Percentiles rank a stretch among this genome's conserved stretches.
Conservation (phyloP, 768 basidiomycete species). For the Boletus speciosus region DNA sequence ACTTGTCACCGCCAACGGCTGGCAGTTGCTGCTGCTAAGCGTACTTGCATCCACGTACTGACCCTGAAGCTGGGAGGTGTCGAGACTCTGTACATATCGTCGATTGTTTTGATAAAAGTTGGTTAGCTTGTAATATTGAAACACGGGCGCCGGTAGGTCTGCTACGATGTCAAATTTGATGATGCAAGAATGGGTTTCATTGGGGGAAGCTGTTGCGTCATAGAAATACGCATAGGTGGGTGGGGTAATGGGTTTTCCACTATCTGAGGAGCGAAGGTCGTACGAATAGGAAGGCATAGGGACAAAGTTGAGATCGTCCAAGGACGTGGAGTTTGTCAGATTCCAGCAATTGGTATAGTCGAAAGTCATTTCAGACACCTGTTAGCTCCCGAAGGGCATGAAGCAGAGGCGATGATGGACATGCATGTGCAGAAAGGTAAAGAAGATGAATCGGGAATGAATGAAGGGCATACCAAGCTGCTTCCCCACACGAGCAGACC, state of each 20-base stretch:
- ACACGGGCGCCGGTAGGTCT: constrained; percentile 67
- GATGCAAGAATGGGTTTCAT: constrained; percentile 58
- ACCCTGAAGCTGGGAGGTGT: constrained; percentile 83
- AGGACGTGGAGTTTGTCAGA: constrained; percentile 36
- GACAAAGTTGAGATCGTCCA: constrained; percentile 38
- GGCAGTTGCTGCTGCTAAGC: constrained; percentile 78
- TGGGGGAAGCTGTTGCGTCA: constrained; percentile 42
- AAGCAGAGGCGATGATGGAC: not conserved
- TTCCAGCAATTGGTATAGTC: constrained; percentile 94
- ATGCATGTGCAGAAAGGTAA: constrained; percentile 2
- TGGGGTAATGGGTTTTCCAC: constrained; percentile 40
- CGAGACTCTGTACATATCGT: constrained; percentile 90
- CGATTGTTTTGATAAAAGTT: constrained; percentile 99
- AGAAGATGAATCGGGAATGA: constrained; percentile 23
- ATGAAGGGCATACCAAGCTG: constrained; percentile 45
- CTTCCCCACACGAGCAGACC: constrained; percentile 92
- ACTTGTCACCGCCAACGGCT: constrained; percentile 64
- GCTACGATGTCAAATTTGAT: constrained; percentile 82
- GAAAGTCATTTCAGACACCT: constrained; percentile 91
- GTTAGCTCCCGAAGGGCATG: constrained; percentile 10
- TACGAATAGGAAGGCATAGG: constrained; percentile 66
- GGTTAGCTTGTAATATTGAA: constrained; percentile 95
- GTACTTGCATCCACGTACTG: constrained; percentile 44
- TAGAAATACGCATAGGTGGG: constrained; percentile 78
- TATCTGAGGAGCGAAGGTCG: constrained; percentile 57